Base-by-base conservation (phyloP, 805 yeast genomes). In the Candida khao-thaluensis region DNA sequence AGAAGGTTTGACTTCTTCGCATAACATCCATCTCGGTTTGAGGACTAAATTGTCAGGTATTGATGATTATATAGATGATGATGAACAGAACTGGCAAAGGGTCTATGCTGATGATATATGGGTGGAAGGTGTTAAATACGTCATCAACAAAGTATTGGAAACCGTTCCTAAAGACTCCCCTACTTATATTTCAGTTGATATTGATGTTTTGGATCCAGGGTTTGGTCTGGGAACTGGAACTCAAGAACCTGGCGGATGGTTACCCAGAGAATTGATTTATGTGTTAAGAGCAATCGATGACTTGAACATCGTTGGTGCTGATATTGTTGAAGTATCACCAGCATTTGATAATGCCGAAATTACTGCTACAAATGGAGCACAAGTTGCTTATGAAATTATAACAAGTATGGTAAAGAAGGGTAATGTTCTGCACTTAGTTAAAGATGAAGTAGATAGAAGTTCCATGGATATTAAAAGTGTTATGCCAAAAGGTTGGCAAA, bases 161-260 rank as follows among this genome's bases (percentile, higher is more conserved):
- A 66, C 78, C 25, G 74, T 85, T 24, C 85, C 87, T 1, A 56
- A 57, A n/a, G 74, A 77, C 39, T 67, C 71, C 7, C 91, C 93
- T 8, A 85, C 85, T 0, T 86, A 83, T 52, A 64, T 86, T 29
- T 79, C 87, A 15, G 83, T 86, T n/a, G 95, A 85, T 57, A 81
- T 85, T 32, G 87, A 76, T 51, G 76, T 74, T 12, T 61, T 76
- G 45, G 81, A 76, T 52, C 81, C 81, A 7, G 81, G 75, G 1
- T 73, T 73, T 49, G 76, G 77, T 12, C 71, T 76, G 35, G 81
- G 81, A 3, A 76, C 81, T 1, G 81, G 81, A 5, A 76, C 81
- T 10, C 77, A 72, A 42, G 81, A 76, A 54, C 74, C 80, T 1
- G 81, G 81, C 30, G 81, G 81, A 45, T 66, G 77, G 66, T 56